Conservation (phyloP, 768 basidiomycete genomes). For the Collybia mongolica region DNA sequence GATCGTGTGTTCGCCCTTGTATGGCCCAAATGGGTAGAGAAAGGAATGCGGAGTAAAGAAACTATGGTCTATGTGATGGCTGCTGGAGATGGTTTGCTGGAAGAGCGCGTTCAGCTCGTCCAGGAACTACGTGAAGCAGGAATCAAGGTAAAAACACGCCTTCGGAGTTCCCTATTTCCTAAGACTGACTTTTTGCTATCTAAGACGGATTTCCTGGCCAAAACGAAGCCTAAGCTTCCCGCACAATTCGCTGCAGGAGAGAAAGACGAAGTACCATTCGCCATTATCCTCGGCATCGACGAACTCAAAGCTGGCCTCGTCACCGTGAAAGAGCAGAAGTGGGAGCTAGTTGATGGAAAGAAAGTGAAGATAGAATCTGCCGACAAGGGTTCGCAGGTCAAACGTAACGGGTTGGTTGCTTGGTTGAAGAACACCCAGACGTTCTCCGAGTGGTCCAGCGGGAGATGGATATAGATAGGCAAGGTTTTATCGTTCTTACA, state of each 20-base stretch:
- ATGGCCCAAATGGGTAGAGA: slow-evolving; percentile 83
- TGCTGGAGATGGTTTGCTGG: slow-evolving; percentile 84
- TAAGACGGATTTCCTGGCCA: slow-evolving; percentile 90
- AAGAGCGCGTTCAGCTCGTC: slow-evolving; percentile 80
- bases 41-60: slow-evolving; percentile 79
- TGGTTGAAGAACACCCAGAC: slow-evolving; percentile 58
- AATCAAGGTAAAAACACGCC: slow-evolving; percentile 63
- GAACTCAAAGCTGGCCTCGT: slow-evolving; percentile 86
- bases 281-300: slow-evolving; percentile 84
- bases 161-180: background rate
- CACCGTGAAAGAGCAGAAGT: slow-evolving; percentile 88
- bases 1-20: slow-evolving; percentile 92
- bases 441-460: slow-evolving; percentile 42
- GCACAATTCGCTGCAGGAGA: slow-evolving; percentile 90
- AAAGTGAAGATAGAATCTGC: slow-evolving; percentile 63
- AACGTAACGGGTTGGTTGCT: slow-evolving; percentile 54
- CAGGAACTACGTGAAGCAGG: slow-evolving; percentile 81
- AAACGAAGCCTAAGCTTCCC: slow-evolving; percentile 85
- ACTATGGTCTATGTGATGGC: slow-evolving; percentile 95
- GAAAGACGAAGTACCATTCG: slow-evolving; percentile 90
- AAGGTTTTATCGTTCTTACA: too few relatives aligned
- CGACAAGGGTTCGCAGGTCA: slow-evolving; percentile 66
- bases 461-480: slow-evolving; percentile 19
- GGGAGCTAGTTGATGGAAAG: slow-evolving; percentile 72
- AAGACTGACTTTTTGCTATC: slow-evolving; percentile 5